Percentiles rank a stretch among this genome's conserved stretches.
phyloP scores from a whole-genome alignment of 805 yeast genomes.

The Millerozyma miso region DNA sequence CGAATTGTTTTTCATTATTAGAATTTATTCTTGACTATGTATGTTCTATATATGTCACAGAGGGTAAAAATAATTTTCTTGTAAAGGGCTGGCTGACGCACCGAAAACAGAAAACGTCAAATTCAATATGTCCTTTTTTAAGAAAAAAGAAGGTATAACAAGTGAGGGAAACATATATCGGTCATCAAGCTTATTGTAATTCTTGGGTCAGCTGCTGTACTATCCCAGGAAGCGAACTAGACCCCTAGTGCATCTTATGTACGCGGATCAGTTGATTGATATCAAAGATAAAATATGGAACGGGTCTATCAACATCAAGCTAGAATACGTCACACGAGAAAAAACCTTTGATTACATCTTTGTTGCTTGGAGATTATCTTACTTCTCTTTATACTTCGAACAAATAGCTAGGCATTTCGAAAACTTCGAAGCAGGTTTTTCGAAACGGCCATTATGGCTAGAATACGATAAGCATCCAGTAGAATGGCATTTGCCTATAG shows the following conservation, averaged over 20 bases:
- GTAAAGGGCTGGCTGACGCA: constrained; percentile 3
- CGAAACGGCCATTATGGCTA: constrained; percentile 50
- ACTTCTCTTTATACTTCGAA: constrained; percentile 43
- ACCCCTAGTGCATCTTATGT: background rate
- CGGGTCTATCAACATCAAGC: constrained; percentile 46
- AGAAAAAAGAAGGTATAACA: too few species aligned
- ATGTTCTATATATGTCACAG: background rate
- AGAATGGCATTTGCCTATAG: constrained; percentile 76
- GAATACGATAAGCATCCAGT: constrained; percentile 62
- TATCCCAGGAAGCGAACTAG: too few species aligned
- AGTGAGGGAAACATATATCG: too few species aligned
- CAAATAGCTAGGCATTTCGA: constrained; percentile 36
- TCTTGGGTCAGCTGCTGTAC: too few species aligned
- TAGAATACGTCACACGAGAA: constrained; percentile 18
- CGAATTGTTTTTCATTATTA: too few species aligned
- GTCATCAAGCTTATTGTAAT: too few species aligned
- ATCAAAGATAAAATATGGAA: constrained; percentile 47
- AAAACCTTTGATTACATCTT: constrained; percentile 14
- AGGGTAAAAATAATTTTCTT: background rate
- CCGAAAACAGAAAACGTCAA: background rate
- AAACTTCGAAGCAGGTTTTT: constrained; percentile 17
- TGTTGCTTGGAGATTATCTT: constrained; percentile 42
- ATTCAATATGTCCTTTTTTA: too few species aligned
- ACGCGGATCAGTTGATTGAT: constrained; percentile 9
- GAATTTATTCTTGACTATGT: background rate